phyloP scores from a whole-genome alignment of 2,329 filamentous ascomycete genomes.

The Trichoderma lentiforme region DNA sequence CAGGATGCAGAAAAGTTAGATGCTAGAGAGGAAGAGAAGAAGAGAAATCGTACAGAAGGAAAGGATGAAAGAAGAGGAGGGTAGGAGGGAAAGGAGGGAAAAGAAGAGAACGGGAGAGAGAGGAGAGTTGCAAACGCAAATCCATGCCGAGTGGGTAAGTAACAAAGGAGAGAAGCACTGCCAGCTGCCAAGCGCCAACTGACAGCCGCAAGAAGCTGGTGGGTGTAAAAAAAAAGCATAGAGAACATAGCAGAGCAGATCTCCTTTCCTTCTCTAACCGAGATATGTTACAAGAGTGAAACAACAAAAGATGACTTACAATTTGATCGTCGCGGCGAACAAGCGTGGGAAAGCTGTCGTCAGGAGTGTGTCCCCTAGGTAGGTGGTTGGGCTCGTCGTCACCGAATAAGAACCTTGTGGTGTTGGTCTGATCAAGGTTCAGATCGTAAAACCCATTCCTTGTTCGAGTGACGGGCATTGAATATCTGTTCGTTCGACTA shows the following conservation, averaged over 20 bases:
- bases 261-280: neutral
- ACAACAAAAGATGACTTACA: constrained; percentile 40
- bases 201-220: neutral
- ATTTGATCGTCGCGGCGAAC: constrained; percentile 61
- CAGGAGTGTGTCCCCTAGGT: constrained; percentile 54
- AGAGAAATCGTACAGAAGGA: neutral
- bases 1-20: neutral
- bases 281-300: neutral
- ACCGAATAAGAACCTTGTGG: constrained; percentile 79
- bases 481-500: constrained; percentile 79
- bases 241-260: neutral
- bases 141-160: neutral
- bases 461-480: constrained; percentile 79
- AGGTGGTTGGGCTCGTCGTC: constrained; percentile 64
- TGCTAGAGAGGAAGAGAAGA: neutral
- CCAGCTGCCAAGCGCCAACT: neutral
- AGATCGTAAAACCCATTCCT: constrained; percentile 65
- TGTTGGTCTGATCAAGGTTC: constrained; percentile 78
- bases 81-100: neutral
- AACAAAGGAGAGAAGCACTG: neutral
- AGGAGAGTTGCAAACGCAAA: neutral
- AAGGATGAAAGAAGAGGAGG: neutral
- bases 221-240: neutral
- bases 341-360: constrained; percentile 85
- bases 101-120: neutral